Base-by-base conservation (phyloP, 2,329 filamentous ascomycete species). In the Emergomyces africanus region DNA sequence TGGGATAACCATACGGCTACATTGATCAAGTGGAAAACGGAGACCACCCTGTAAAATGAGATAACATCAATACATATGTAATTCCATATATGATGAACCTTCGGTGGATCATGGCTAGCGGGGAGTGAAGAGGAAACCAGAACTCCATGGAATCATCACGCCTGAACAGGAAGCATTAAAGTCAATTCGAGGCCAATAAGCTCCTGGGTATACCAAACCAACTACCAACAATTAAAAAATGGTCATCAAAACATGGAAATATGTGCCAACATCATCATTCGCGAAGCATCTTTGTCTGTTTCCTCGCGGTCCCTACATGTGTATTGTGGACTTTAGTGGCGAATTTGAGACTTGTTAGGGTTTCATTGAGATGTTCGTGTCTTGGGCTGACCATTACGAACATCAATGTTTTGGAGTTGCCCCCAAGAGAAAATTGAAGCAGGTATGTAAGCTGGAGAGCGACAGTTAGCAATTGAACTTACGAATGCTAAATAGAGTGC, bases 351-450 rank as follows among this genome's bases (percentile, higher is more conserved):
- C 90, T 96, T 50, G 91, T 96, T 70, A 96, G 78, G 2, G 91
- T 96, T 79, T 99, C 94, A 68, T 87, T 88, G 64, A 96, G 78
- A 76, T 97, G 94, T 5, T 85, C 88, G 76, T 95, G 89, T 61
- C 97, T 78, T 39, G 94, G 94, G 66, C 88, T 94, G 59, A 96
- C 88, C 91, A 97, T 97, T 71, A 97, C 90, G 72, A 99, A 96
- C 94, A 99, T 99, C 67, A 99, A 85, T 0, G 94, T 99, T 76
- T 96, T 95, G 66, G 88, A 94, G 72, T 96, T 96, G 18, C 94
- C 94, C 3, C 94, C 92, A 8, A 99, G 79, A 2, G 90, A 96
- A 70, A 94, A 95, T 82, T 97, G 90, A 42, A 99, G 81, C 53
- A 99, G 81, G 69, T 96, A 95, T 9, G 94, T 99, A 64, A 99